Percentiles rank a stretch among this genome's conserved stretches.
phyloP scores from a whole-genome alignment of 2,329 filamentous ascomycete species.

The Colletotrichum sublineola region DNA sequence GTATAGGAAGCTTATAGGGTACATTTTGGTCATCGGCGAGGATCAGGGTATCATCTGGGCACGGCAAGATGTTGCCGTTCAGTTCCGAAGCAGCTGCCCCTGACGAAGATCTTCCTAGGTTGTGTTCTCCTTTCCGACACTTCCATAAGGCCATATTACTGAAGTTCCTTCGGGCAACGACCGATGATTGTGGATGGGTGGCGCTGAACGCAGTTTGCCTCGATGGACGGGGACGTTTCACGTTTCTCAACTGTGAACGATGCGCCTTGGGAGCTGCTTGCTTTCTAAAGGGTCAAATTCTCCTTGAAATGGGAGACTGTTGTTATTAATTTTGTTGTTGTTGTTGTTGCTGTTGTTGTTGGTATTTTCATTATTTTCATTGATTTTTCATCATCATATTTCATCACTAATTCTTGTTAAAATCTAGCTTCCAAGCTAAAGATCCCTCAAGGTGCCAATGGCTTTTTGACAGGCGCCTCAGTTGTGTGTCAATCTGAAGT shows the following conservation, averaged over 20 bases:
- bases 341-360: too few species aligned
- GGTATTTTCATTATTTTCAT: neutral
- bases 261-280: neutral
- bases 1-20: too few species aligned
- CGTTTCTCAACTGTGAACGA: neutral
- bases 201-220: neutral
- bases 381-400: neutral
- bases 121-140: neutral
- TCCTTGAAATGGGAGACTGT: neutral
- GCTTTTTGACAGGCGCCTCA: neutral
- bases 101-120: slow-evolving; percentile 15
- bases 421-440: neutral
- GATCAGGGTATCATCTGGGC: neutral
- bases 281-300: neutral
- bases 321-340: neutral
- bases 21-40: neutral
- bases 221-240: neutral
- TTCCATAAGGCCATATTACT: neutral
- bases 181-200: neutral
- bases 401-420: neutral
- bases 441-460: neutral
- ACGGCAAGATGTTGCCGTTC: slow-evolving; percentile 1
- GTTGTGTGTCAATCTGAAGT: neutral
- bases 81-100: neutral
- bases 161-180: neutral